A percentile compares a stretch with the other conserved stretches of the same genome.
Evolutionary conservation across 169 alveolate genomes (phyloP).

Genomic region (Plasmodium cynomolgi): DNA sequence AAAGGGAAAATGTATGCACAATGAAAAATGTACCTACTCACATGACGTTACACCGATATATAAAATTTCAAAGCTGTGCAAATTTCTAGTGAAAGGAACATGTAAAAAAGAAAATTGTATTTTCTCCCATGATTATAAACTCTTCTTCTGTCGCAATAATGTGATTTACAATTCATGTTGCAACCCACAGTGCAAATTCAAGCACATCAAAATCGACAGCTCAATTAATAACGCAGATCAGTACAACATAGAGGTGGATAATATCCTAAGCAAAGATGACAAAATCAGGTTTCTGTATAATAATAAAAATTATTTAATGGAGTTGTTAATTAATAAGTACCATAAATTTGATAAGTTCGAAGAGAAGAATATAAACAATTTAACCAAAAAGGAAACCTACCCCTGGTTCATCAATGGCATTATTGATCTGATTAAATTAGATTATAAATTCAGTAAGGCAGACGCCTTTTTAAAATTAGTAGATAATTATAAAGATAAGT

Average conservation of each 20-base stretch:
- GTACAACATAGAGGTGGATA: conserved; percentile 54
- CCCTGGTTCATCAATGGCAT: conserved; percentile 74
- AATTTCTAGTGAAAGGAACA: conserved; percentile 76
- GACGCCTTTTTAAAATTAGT: conserved; percentile 26
- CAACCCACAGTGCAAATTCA: conserved; percentile 78
- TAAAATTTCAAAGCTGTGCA: conserved; percentile 84
- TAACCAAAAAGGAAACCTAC: conserved; percentile 25
- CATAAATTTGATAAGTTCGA: not conserved
- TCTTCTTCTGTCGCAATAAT: conserved; percentile 81
- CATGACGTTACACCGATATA: conserved; percentile 85
- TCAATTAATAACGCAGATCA: conserved; percentile 22
- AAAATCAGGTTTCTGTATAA: conserved; percentile 82
- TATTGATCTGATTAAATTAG: conserved; percentile 51
- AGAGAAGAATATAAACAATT: conserved; percentile 15
- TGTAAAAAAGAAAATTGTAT: conserved; percentile 79
- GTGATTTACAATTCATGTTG: conserved; percentile 77
- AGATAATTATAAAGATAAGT: not conserved
- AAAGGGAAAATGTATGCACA: conserved; percentile 81
- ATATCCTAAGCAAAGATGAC: conserved; percentile 81
- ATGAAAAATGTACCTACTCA: conserved; percentile 80
- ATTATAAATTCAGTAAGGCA: conserved; percentile 32
- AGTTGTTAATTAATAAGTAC: conserved; percentile 65
- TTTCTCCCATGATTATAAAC: conserved; percentile 82
- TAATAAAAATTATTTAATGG: conserved; percentile 81
- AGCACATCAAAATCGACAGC: conserved; percentile 73